phyloP scores from a whole-genome alignment of 78 protist genomes.

The Dictyostelium intermedium region DNA sequence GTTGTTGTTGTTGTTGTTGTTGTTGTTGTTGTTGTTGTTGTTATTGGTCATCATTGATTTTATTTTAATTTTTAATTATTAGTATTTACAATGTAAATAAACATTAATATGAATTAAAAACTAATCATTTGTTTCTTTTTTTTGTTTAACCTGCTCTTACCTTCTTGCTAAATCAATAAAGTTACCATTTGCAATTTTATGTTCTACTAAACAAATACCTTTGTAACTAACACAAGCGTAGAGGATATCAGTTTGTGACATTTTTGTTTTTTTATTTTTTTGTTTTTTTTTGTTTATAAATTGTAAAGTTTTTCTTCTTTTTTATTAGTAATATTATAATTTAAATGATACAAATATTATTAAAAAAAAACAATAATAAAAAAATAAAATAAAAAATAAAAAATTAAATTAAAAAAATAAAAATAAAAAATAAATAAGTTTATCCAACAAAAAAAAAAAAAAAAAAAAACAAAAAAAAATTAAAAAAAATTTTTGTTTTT shows the following conservation, averaged over 20 bases:
- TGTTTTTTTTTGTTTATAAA: neutral
- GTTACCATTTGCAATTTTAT: constrained; percentile 41
- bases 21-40: neutral
- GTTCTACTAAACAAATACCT: constrained; percentile 57
- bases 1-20: neutral
- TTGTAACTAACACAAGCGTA: constrained; percentile 69
- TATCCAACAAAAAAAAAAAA: no score
- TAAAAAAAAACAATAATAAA: no score
- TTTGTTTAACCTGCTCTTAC: neutral
- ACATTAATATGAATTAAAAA: no score
- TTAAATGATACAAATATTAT: neutral
- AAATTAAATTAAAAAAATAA: neutral
- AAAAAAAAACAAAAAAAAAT: neutral
- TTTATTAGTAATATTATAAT: neutral
- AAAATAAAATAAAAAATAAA: neutral
- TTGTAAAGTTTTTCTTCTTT: neutral
- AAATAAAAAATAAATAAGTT: neutral
- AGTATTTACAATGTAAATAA: no score
- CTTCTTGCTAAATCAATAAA: constrained; percentile 68
- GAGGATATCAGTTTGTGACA: constrained; percentile 19
- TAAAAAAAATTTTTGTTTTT: neutral
- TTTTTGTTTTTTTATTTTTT: neutral
- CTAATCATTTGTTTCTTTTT: neutral
- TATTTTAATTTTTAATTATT: neutral
- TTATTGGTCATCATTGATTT: neutral